Conservation (phyloP, 305 asterid species). For the Ajuga reptans region DNA sequence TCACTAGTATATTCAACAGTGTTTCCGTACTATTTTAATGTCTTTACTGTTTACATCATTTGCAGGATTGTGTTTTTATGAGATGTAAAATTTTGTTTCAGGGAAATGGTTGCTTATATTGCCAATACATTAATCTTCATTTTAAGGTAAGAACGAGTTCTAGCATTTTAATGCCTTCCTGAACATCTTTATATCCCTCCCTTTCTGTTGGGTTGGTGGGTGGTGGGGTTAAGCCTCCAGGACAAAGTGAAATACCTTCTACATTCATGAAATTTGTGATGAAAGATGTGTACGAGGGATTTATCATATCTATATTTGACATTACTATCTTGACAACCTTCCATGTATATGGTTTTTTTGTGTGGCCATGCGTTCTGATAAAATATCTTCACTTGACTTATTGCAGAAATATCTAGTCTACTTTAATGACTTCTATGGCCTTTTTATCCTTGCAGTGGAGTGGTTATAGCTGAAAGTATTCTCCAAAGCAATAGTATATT, state of each 20-base stretch:
- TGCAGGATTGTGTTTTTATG: constrained; percentile 21
- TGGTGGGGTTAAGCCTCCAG: background rate
- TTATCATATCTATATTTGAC: background rate
- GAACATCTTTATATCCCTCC: background rate
- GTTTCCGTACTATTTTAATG: background rate
- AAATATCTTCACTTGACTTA: background rate
- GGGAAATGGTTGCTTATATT: constrained; percentile 97
- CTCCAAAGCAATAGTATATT: constrained; percentile 44
- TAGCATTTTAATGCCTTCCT: constrained; percentile 1
- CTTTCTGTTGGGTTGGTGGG: background rate
- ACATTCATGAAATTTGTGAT: background rate
- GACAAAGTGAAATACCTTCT: background rate
- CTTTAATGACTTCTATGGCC: constrained; percentile 10
- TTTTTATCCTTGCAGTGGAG: constrained; percentile 64
- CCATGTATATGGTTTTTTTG: background rate
- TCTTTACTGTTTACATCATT: constrained; percentile 15
- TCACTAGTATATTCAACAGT: background rate
- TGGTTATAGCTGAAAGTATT: constrained; percentile 86
- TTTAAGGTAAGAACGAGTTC: constrained; percentile 53
- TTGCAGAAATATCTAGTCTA: background rate
- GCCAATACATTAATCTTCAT: constrained; percentile 94
- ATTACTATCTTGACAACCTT: background rate
- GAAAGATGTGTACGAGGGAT: background rate
- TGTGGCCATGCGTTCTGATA: background rate
- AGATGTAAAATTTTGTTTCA: constrained; percentile 41